Evolutionary conservation across 345 rosid species (phyloP).

Genomic region (Citrus sp.): DNA sequence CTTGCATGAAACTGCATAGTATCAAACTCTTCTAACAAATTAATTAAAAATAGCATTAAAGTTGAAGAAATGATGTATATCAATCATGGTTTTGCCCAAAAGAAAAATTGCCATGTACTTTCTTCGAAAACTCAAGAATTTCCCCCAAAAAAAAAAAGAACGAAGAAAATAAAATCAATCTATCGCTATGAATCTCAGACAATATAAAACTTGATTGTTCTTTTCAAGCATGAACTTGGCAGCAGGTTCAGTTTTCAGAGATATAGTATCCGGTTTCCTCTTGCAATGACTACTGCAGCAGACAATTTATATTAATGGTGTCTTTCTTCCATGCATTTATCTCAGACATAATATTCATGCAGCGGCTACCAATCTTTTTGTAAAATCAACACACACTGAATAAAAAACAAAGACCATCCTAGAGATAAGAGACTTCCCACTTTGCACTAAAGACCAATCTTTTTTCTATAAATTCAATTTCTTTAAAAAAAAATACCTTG

Average conservation of each 20-base stretch:
- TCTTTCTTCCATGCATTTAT: conserved; percentile 30
- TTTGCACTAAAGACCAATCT: conserved; percentile 21
- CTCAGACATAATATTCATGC: conserved; percentile 36
- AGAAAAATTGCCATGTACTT: not conserved
- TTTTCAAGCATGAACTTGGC: conserved; percentile 22
- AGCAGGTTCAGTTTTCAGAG: conserved; percentile 25
- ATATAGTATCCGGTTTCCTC: conserved; percentile 29
- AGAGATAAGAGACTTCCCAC: conserved; percentile 18
- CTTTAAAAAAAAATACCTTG: conserved; percentile 46
- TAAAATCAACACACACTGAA: conserved; percentile 11
- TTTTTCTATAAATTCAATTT: conserved; percentile 1
- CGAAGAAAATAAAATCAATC: not conserved
- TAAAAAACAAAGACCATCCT: conserved; percentile 23
- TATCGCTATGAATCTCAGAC: conserved; percentile 5
- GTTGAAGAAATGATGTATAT: not conserved
- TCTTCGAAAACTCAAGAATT: not conserved
- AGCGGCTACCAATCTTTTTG: conserved; percentile 19
- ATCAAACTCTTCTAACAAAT: not conserved
- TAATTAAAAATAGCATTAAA: not conserved
- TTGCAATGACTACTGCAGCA: conserved; percentile 20
- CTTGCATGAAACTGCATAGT: not conserved
- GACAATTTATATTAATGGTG: conserved; percentile 31
- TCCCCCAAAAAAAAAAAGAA: not conserved
- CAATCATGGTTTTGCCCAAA: not conserved
- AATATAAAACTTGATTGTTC: conserved; percentile 8